phyloP scores from a whole-genome alignment of 2,329 filamentous ascomycete species.

The Grosmannia serpens region DNA sequence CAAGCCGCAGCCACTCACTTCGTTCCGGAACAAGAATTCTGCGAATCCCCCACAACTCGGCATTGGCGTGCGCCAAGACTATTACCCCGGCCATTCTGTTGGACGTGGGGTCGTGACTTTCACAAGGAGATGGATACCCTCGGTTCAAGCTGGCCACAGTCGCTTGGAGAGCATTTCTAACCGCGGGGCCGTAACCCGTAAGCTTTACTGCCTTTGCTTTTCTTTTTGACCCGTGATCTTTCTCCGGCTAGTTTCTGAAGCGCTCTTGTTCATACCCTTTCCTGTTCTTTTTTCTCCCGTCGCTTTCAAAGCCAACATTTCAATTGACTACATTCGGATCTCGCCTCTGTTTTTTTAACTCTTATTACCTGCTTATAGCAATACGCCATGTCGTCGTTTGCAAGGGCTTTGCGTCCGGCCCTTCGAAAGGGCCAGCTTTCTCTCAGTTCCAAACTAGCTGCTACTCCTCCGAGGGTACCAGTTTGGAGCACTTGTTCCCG shows the following conservation, averaged over 20 bases:
- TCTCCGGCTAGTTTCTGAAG: background rate
- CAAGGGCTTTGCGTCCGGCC: slow-evolving; percentile 39
- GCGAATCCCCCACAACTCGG: slow-evolving; percentile 1
- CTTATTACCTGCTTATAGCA: background rate
- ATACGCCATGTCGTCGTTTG: slow-evolving; percentile 34
- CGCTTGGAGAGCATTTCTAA: slow-evolving; percentile 4
- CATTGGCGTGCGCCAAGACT: slow-evolving; percentile 11
- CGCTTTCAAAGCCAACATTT: background rate
- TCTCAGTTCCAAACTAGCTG: slow-evolving; percentile 4
- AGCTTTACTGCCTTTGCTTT: background rate
- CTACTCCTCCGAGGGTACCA: slow-evolving; percentile 2
- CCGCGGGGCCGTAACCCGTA: background rate
- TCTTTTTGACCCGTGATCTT: background rate
- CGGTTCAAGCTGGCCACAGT: slow-evolving; percentile 12
- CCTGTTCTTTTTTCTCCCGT: background rate
- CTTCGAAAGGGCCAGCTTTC: slow-evolving; percentile 30
- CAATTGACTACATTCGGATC: background rate
- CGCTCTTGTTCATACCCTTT: background rate
- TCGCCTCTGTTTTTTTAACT: background rate
- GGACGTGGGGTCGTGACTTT: background rate
- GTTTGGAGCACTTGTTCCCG: slow-evolving; percentile 10
- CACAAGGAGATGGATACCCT: slow-evolving; percentile 16
- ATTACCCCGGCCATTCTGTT: slow-evolving; percentile 2
- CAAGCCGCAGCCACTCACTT: background rate
- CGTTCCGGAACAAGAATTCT: background rate